These are phyloP conservation scores for Hortaea werneckii DNA, from an alignment of 2,329 filamentous ascomycete genomes.

Conservation along the genomic window DNA sequence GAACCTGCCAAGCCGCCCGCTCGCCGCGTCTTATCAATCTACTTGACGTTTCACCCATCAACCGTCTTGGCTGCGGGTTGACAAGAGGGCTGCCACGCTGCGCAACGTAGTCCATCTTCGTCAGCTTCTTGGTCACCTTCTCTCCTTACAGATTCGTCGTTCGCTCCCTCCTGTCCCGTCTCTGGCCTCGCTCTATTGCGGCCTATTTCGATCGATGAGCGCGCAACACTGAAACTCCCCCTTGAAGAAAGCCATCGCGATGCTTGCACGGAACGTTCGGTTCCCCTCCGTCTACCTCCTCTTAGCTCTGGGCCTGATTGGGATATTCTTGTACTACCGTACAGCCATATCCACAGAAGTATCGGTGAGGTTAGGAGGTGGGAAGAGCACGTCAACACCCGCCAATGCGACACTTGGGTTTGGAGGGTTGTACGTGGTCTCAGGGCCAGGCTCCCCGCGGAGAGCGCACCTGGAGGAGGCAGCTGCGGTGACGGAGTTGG, in stretches of 20 bases:
- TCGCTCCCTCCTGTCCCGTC: background rate
- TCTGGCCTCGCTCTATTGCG: background rate
- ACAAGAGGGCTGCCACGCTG: background rate
- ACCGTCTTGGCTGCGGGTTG: background rate
- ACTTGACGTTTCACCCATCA: background rate
- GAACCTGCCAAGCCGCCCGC: background rate
- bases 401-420: constrained; percentile 23
- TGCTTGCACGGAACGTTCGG: constrained; percentile 2
- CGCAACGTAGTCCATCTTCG: background rate
- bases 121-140: background rate
- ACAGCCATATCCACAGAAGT: background rate
- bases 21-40: background rate
- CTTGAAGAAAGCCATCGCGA: background rate
- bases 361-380: background rate
- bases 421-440: constrained; percentile 30
- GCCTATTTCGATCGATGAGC: background rate
- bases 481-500: constrained; percentile 28
- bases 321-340: background rate
- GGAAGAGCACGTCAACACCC: background rate
- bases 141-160: background rate
- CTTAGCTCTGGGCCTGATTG: background rate
- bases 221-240: background rate
- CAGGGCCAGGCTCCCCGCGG: constrained; percentile 24
- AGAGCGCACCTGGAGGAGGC: constrained; percentile 25
- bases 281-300: constrained; percentile 2